Evolutionary conservation across 352 stramenopile genomes (phyloP).

Genomic region (Phytophthora pinifolia): DNA sequence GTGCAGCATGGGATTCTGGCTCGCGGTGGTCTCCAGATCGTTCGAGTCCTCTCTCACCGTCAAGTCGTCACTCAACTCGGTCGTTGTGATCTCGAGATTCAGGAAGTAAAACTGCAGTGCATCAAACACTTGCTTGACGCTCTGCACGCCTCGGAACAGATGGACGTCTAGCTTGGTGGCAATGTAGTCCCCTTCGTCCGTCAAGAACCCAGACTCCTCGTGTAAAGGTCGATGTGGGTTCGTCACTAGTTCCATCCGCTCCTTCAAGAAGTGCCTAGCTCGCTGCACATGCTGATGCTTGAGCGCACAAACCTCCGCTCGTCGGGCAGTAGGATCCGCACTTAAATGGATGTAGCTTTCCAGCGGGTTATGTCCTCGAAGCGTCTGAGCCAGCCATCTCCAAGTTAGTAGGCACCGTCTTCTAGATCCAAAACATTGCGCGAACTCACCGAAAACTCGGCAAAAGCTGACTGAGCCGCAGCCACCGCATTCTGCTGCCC

Average conservation of each 20-base stretch:
- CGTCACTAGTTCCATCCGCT: slow-evolving; percentile 29
- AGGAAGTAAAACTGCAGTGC: too few species aligned
- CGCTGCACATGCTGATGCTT: slow-evolving; percentile 34
- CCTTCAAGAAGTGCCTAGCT: slow-evolving; percentile 30
- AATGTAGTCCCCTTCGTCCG: too few species aligned
- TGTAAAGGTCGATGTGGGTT: too few species aligned
- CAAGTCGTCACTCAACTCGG: too few species aligned
- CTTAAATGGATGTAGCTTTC: slow-evolving; percentile 32
- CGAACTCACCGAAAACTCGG: slow-evolving; percentile 35
- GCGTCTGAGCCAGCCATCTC: slow-evolving; percentile 7
- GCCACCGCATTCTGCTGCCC: slow-evolving; percentile 27
- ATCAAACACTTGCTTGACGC: too few species aligned
- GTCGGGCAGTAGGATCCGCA: slow-evolving; percentile 15
- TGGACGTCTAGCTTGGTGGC: too few species aligned
- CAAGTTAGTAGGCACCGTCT: neutral
- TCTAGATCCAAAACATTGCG: neutral
- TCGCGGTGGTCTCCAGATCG: slow-evolving; percentile 15
- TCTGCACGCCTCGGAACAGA: too few species aligned
- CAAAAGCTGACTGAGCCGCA: slow-evolving; percentile 22
- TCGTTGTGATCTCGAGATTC: too few species aligned
- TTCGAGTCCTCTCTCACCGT: too few species aligned
- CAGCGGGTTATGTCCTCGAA: slow-evolving; percentile 28
- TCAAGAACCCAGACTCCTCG: too few species aligned
- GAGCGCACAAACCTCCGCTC: slow-evolving; percentile 28
- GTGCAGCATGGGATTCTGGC: slow-evolving; percentile 22